Percentiles rank a stretch among this genome's conserved stretches.
Conservation (phyloP, 2,329 filamentous ascomycete species). For the Thielaviopsis musarum region DNA sequence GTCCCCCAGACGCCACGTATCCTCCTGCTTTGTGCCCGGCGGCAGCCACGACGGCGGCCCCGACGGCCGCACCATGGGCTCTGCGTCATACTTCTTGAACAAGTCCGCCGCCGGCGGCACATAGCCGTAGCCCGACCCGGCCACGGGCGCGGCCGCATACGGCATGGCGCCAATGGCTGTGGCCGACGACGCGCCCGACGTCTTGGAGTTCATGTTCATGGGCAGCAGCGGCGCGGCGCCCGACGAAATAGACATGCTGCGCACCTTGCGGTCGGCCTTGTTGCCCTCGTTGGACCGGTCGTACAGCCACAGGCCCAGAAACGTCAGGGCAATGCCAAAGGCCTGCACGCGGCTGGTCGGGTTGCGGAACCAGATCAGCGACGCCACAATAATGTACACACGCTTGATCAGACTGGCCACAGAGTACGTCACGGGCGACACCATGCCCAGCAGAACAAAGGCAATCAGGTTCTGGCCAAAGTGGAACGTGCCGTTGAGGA, state of each 20-base stretch:
- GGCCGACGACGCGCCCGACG: background rate
- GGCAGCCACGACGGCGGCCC: slow-evolving; percentile 43
- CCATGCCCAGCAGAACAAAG: slow-evolving; percentile 79
- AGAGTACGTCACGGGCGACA: slow-evolving; percentile 92
- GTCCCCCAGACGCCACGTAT: slow-evolving; percentile 49
- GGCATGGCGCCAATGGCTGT: background rate
- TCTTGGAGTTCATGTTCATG: slow-evolving; percentile 22
- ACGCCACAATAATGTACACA: slow-evolving; percentile 89
- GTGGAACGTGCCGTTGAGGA: slow-evolving; percentile 95
- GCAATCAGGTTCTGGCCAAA: slow-evolving; percentile 94
- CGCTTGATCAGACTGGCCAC: slow-evolving; percentile 93
- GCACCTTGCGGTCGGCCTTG: slow-evolving; percentile 69
- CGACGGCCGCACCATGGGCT: background rate
- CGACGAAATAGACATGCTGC: slow-evolving; percentile 34
- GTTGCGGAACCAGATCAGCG: slow-evolving; percentile 91
- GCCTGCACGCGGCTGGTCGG: slow-evolving; percentile 71
- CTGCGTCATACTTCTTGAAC: slow-evolving; percentile 4
- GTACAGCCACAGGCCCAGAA: slow-evolving; percentile 85
- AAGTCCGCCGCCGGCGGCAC: background rate
- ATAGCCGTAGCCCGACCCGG: slow-evolving; percentile 4
- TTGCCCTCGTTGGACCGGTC: slow-evolving; percentile 80
- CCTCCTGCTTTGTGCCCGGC: slow-evolving; percentile 69
- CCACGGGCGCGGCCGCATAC: background rate
- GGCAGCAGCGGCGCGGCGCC: slow-evolving; percentile 44
- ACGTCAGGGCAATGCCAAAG: slow-evolving; percentile 73